Base-by-base conservation (phyloP, 306 rosid genomes). In the Pueraria montana region DNA sequence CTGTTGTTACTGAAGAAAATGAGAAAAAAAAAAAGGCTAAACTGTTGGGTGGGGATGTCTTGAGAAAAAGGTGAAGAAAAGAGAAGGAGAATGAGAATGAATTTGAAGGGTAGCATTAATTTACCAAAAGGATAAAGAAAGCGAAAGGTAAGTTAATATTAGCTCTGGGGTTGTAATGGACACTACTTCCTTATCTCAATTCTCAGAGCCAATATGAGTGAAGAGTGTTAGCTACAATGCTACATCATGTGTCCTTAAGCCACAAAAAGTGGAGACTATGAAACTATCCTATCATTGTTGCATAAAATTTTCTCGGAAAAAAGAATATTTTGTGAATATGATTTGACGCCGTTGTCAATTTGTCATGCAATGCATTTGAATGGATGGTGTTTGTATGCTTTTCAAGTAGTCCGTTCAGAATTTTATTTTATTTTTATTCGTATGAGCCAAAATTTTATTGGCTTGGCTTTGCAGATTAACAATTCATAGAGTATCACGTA, bases 61-160 rank as follows among this genome's bases (percentile, higher is more conserved):
- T n/a, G n/a, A n/a, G n/a, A n/a, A n/a, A 30, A 14, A 71, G 38
- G 40, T 45, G 42, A 26, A 4, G 59, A 17, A 50, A 11, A 50
- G 9, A 79, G 11, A 34, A 53, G 38, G 3, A 40, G 53, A 27
- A 46, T 8, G 27, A 36, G 49, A 71, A 73, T 55, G 72, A 78
- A 64, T 8, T 27, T 80, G 82, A 61, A 70, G 30, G 45, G 12
- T 18, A 24, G 40, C 43, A 34, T 34, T 4, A 34, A 64, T 81
- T 38, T 17, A 38, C 30, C 2, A 76, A 81, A 68, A 59, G 82
- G 85, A 85, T 85, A 85, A 85, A 85, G 88, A 85, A 85, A 85
- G 85, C 75, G 85, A 85, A 85, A 69, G 65, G 88, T 80, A 24
- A 59, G 78, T 26, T 67, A 80, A 74, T 84, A n/a, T 1, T 7